phyloP scores from a whole-genome alignment of 257 asterid species.

The Solanum appendiculatum region DNA sequence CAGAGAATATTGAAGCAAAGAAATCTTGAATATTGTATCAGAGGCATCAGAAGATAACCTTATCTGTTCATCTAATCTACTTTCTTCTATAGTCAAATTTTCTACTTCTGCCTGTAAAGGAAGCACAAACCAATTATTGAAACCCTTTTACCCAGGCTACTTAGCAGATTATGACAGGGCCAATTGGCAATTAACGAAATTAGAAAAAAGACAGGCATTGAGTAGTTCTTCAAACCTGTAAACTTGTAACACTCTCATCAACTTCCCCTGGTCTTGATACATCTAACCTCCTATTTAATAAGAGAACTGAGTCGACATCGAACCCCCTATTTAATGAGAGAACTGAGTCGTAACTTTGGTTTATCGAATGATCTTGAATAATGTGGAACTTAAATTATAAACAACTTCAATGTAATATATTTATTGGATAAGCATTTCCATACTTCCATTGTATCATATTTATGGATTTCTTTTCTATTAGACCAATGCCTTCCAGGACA shows the following conservation, averaged over 20 bases:
- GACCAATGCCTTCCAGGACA: slow-evolving; percentile 94
- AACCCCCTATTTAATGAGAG: slow-evolving; percentile 52
- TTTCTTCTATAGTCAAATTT: slow-evolving; percentile 22
- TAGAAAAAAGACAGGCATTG: not conserved
- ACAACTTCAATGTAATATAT: not conserved
- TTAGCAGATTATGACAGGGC: not conserved
- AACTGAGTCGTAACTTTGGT: slow-evolving; percentile 9
- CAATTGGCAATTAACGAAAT: not conserved
- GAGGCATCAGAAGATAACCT: slow-evolving; percentile 12
- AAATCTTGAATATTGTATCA: not conserved
- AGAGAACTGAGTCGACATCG: slow-evolving; percentile 27
- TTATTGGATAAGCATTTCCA: slow-evolving; percentile 12
- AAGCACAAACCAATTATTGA: not conserved
- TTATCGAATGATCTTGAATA: slow-evolving; percentile 5
- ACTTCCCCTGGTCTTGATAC: slow-evolving; percentile 73
- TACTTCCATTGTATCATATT: slow-evolving; percentile 98
- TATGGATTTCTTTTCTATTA: slow-evolving; percentile 81
- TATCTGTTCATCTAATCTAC: slow-evolving; percentile 24
- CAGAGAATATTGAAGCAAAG: not conserved
- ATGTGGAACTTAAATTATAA: not conserved
- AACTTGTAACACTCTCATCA: slow-evolving; percentile 52
- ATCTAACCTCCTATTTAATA: slow-evolving; percentile 61
- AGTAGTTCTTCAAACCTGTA: slow-evolving; percentile 43
- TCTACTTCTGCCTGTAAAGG: slow-evolving; percentile 26
- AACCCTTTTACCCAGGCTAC: not conserved